A percentile compares a stretch with the other conserved stretches of the same genome.
These are phyloP conservation scores for Chamaecyparis obtusa DNA, from an alignment of 75 land plant genomes.

Conservation along the genomic window DNA sequence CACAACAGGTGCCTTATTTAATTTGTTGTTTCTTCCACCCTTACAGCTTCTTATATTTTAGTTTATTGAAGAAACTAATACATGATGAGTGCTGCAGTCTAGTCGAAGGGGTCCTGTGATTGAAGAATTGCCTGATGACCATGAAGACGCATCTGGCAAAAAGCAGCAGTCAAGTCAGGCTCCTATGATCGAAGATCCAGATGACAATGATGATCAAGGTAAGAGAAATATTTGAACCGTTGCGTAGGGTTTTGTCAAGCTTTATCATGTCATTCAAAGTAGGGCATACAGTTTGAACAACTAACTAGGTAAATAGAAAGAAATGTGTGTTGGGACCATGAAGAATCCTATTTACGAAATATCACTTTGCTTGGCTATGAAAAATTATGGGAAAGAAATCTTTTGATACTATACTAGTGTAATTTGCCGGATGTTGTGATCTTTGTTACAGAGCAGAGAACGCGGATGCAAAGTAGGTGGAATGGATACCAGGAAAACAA, in stretches of 20 bases:
- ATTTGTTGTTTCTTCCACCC: not conserved
- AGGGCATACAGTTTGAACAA: not conserved
- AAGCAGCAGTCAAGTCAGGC: conserved; percentile 22
- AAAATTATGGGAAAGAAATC: not conserved
- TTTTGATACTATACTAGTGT: not conserved
- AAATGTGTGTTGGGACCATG: not conserved
- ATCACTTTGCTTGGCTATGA: not conserved
- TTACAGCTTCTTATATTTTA: not conserved
- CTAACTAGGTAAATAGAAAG: conserved; percentile 15
- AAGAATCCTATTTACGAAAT: not conserved
- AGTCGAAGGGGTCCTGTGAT: conserved; percentile 65
- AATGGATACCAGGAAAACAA: conserved; percentile 1
- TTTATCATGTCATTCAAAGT: not conserved
- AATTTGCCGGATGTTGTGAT: not conserved
- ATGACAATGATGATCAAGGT: conserved; percentile 54
- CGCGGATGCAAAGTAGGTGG: conserved; percentile 18
- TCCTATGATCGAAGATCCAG: conserved; percentile 78
- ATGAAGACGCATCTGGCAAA: conserved; percentile 36
- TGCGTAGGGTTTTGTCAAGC: not conserved
- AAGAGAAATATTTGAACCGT: not conserved
- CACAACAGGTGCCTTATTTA: not conserved
- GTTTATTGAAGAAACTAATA: not conserved
- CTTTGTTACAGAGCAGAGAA: conserved; percentile 24
- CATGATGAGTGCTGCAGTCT: not conserved
- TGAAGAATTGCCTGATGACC: conserved; percentile 58